Percentiles rank a stretch among this genome's conserved stretches.
phyloP scores from a whole-genome alignment of 495 filamentous ascomycete genomes.

The Aspergillus steynii region DNA sequence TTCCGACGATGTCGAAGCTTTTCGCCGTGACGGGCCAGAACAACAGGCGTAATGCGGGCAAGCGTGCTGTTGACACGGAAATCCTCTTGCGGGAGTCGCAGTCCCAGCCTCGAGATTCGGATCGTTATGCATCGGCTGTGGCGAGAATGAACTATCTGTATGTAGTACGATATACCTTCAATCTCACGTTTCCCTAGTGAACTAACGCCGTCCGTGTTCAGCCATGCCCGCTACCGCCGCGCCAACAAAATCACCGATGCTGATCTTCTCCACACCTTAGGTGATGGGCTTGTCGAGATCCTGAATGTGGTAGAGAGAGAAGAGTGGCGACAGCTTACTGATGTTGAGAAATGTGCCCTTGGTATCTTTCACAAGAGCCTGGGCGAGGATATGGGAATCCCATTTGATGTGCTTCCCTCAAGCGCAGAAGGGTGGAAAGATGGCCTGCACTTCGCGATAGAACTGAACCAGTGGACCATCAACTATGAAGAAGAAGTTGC shows the following conservation, averaged over 20 bases:
- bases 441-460: slow-evolving; percentile 54
- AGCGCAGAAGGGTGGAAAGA: slow-evolving; percentile 44
- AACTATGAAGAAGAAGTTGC: slow-evolving; percentile 44
- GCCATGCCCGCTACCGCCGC: slow-evolving; percentile 37
- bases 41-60: slow-evolving; percentile 28
- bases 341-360: slow-evolving; percentile 43
- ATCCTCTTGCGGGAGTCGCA: slow-evolving; percentile 32
- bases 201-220: not conserved
- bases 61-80: slow-evolving; percentile 34
- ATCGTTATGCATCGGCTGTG: slow-evolving; percentile 31
- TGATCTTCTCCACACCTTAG: slow-evolving; percentile 48
- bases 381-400: slow-evolving; percentile 45
- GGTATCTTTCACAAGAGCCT: slow-evolving; percentile 40
- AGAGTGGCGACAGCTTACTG: slow-evolving; percentile 46
- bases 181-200: no score
- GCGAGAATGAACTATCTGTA: slow-evolving; percentile 51
- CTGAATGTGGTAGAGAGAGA: slow-evolving; percentile 29
- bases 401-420: slow-evolving; percentile 26
- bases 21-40: slow-evolving; percentile 36
- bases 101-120: slow-evolving; percentile 28
- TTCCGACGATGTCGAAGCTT: slow-evolving; percentile 38
- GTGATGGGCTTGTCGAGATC: slow-evolving; percentile 39
- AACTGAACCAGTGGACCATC: slow-evolving; percentile 50
- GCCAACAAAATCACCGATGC: slow-evolving; percentile 40
- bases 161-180: not conserved